A percentile compares a stretch with the other conserved stretches of the same genome.
Conservation (phyloP, 352 stramenopile species). For the Blastocystis sp. region DNA sequence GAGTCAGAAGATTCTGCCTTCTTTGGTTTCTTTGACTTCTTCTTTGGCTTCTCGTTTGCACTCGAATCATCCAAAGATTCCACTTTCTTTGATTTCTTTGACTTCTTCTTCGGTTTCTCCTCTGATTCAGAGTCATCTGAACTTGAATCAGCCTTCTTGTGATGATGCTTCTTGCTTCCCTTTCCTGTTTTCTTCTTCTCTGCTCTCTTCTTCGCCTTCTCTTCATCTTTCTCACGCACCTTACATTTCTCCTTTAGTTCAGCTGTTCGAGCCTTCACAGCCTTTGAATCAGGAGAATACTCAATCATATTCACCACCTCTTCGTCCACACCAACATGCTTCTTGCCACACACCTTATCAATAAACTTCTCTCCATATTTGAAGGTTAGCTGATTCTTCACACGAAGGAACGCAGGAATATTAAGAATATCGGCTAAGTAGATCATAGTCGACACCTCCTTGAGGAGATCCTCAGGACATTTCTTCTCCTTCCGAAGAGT, state of each 20-base stretch:
- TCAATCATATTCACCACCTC: constrained; percentile 33
- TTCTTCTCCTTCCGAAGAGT: constrained; percentile 54
- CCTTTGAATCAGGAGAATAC: constrained; percentile 35
- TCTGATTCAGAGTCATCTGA: constrained; percentile 23
- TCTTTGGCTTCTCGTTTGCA: constrained; percentile 46
- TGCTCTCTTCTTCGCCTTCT: constrained; percentile 50
- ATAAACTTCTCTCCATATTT: constrained; percentile 60
- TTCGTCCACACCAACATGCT: constrained; percentile 40
- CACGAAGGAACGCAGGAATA: constrained; percentile 53
- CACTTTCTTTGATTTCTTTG: constrained; percentile 52
- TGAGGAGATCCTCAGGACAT: constrained; percentile 45
- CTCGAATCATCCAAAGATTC: neutral
- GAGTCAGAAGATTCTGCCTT: constrained; percentile 13
- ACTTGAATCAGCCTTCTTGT: constrained; percentile 11
- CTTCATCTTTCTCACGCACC: constrained; percentile 46
- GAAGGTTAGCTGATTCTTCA: constrained; percentile 53
- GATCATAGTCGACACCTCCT: constrained; percentile 24
- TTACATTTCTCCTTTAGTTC: constrained; percentile 21
- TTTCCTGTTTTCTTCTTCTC: constrained; percentile 47
- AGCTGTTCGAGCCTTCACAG: constrained; percentile 20
- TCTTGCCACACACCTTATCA: constrained; percentile 58
- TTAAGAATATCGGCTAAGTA: constrained; percentile 36
- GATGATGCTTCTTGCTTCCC: neutral
- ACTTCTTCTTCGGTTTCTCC: constrained; percentile 51
- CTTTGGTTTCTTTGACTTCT: constrained; percentile 45